phyloP scores from a whole-genome alignment of 768 basidiomycete species.

The Phlebiopsis flavidoalba region DNA sequence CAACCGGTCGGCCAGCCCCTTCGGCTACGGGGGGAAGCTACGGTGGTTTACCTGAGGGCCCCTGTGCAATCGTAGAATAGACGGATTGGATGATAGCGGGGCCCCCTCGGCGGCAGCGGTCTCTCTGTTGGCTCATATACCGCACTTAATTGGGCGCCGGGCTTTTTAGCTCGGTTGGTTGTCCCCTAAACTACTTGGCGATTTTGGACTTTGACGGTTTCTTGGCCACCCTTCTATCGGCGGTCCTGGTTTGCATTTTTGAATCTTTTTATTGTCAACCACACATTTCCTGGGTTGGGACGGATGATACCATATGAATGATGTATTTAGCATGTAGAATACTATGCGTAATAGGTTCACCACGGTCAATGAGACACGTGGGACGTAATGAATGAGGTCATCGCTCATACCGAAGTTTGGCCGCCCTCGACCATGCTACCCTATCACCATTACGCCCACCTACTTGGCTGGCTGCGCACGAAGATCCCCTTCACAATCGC shows the following conservation, averaged over 20 bases:
- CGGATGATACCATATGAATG: background rate
- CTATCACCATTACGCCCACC: background rate
- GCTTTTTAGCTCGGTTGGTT: slow-evolving; percentile 33
- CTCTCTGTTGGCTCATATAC: slow-evolving; percentile 25
- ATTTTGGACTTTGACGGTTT: slow-evolving; percentile 17
- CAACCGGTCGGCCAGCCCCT: slow-evolving; percentile 18
- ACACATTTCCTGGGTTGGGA: background rate
- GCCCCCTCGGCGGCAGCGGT: slow-evolving; percentile 21
- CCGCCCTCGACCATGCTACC: background rate
- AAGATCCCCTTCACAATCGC: background rate
- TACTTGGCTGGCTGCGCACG: background rate
- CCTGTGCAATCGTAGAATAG: too few species aligned
- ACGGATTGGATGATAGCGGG: too few species aligned
- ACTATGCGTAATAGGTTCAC: background rate
- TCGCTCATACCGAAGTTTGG: background rate
- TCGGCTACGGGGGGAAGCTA: background rate
- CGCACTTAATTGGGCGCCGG: slow-evolving; percentile 31
- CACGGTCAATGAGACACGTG: background rate
- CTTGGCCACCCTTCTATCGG: too few species aligned
- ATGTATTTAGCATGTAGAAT: background rate
- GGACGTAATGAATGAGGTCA: background rate
- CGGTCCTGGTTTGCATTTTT: slow-evolving; percentile 11
- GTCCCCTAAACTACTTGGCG: slow-evolving; percentile 29
- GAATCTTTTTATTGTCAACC: background rate
- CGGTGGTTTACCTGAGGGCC: too few species aligned